Conservation (phyloP, 1,139 yeast species). For the Oligophagozyma castellii region DNA sequence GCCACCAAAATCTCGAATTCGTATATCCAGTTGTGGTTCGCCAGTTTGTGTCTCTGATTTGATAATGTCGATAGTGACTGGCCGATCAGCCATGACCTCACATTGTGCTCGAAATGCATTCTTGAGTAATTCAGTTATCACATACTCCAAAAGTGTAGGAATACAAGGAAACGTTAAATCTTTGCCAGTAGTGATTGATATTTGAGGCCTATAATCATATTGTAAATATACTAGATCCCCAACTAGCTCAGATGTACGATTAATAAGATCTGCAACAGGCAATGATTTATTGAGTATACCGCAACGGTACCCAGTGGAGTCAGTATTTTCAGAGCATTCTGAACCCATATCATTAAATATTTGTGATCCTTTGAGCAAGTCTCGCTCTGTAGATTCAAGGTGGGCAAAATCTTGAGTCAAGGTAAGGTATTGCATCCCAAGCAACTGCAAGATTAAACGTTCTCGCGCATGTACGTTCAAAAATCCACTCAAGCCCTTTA, state of each 20-base stretch:
- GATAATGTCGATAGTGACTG: slow-evolving; percentile 58
- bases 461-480: slow-evolving; percentile 71
- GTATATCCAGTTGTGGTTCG: slow-evolving; percentile 41
- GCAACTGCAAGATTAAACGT: slow-evolving; percentile 69
- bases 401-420: slow-evolving; percentile 31
- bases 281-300: slow-evolving; percentile 63
- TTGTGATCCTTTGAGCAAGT: slow-evolving; percentile 1
- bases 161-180: slow-evolving; percentile 57
- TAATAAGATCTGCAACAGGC: slow-evolving; percentile 45
- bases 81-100: slow-evolving; percentile 43
- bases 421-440: slow-evolving; percentile 74
- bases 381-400: background rate
- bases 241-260: slow-evolving; percentile 56
- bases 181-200: slow-evolving; percentile 41
- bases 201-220: slow-evolving; percentile 50
- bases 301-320: no score
- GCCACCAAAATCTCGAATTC: slow-evolving; percentile 78
- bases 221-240: slow-evolving; percentile 72
- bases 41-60: slow-evolving; percentile 24
- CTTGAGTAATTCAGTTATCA: slow-evolving; percentile 74
- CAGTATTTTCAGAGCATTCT: slow-evolving; percentile 24
- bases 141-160: slow-evolving; percentile 76
- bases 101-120: slow-evolving; percentile 79
- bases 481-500: slow-evolving; percentile 41
- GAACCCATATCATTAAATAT: slow-evolving; percentile 1